Percentiles rank a stretch among this genome's conserved stretches.
Evolutionary conservation across 257 asterid species (phyloP).

Genomic region (Euphrasia confusa): DNA sequence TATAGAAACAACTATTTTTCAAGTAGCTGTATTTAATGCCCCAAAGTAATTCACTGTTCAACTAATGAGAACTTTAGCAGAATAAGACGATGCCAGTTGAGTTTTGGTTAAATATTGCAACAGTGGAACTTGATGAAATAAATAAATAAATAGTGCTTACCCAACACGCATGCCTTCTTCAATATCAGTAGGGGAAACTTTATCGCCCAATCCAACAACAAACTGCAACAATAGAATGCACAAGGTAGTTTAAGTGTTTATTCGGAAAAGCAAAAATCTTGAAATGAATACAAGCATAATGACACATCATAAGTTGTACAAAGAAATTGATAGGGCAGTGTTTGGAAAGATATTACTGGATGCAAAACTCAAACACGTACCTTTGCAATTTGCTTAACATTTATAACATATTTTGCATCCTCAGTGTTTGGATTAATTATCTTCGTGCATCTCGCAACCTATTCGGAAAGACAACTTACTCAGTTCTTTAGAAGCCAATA

Average conservation of each 20-base stretch:
- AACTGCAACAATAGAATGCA: constrained; percentile 45
- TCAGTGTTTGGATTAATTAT: constrained; percentile 75
- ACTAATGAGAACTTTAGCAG: too few species aligned
- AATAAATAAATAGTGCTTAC: constrained; percentile 28
- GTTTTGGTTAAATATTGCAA: too few species aligned
- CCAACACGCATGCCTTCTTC: constrained; percentile 97
- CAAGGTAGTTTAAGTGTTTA: background rate
- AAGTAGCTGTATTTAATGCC: too few species aligned
- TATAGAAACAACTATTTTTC: too few species aligned
- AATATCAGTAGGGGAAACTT: constrained; percentile 88
- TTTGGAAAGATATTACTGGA: background rate
- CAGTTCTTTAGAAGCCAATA: background rate
- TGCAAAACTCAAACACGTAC: constrained; percentile 24
- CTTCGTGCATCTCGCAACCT: constrained; percentile 90
- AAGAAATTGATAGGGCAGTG: background rate
- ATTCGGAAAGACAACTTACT: constrained; percentile 18
- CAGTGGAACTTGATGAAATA: background rate
- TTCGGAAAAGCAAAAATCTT: background rate
- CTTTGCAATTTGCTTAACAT: constrained; percentile 77
- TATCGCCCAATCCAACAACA: constrained; percentile 87
- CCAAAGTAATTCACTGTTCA: too few species aligned
- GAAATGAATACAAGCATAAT: background rate
- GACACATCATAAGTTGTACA: background rate
- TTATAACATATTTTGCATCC: constrained; percentile 62
- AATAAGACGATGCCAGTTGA: too few species aligned